Conservation (phyloP, 1,284 basidiomycete genomes). For the Ceratobasidium sp. region DNA sequence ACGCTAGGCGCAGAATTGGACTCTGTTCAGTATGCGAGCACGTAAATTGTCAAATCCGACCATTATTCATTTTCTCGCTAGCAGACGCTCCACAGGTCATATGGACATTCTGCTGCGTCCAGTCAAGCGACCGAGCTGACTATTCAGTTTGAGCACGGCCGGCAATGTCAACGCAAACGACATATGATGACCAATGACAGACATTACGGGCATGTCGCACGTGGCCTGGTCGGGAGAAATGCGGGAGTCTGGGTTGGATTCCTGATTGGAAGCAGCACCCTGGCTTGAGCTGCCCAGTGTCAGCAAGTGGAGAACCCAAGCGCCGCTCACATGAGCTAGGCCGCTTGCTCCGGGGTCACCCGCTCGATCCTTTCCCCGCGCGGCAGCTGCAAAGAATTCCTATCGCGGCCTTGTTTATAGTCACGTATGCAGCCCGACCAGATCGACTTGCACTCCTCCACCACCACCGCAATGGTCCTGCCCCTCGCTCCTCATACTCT, state of each 20-base stretch:
- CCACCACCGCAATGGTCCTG: conserved; percentile 12
- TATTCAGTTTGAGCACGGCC: neutral
- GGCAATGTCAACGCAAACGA: neutral
- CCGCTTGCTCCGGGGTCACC: conserved; percentile 33
- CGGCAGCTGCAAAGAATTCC: neutral
- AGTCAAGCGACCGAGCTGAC: neutral
- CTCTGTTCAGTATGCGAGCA: neutral
- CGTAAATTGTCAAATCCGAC: neutral
- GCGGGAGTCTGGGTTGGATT: neutral
- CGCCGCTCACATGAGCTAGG: conserved; percentile 13
- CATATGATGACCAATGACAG: neutral
- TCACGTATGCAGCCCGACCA: conserved; percentile 4
- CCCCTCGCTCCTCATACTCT: conserved; percentile 40
- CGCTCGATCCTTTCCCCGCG: conserved; percentile 7
- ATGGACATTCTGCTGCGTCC: neutral
- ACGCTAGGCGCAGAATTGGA: neutral
- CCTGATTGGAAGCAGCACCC: conserved; percentile 1
- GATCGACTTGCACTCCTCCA: neutral
- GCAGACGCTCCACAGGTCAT: neutral
- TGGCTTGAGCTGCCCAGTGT: conserved; percentile 13
- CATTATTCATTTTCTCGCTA: neutral
- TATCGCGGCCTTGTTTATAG: no score
- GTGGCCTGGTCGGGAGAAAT: conserved; percentile 15
- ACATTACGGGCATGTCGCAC: neutral
- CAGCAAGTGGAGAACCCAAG: conserved; percentile 1